Conservation (phyloP, 768 basidiomycete genomes). For the Coprinopsis sp. region DNA sequence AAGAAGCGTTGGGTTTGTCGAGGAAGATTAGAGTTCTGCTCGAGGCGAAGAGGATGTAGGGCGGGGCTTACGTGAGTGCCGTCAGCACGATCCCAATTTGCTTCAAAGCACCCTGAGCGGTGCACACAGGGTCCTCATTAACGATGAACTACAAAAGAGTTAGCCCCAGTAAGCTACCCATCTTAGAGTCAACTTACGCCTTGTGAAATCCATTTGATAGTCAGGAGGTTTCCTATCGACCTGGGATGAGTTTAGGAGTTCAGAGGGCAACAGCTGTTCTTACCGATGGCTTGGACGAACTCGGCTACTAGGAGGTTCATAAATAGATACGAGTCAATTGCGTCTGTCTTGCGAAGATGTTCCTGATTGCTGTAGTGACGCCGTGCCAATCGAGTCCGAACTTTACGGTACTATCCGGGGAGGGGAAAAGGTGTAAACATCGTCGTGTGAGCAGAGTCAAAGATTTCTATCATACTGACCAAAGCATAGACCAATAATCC, state of each 20-base stretch:
- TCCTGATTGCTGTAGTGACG: background rate
- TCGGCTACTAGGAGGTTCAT: constrained; percentile 39
- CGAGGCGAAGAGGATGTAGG: constrained; percentile 2
- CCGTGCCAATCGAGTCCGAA: background rate
- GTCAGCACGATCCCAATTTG: constrained; percentile 35
- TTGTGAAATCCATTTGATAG: constrained; percentile 28
- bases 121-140: constrained; percentile 28
- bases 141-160: constrained; percentile 17
- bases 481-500: background rate
- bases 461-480: too few species aligned
- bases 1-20: background rate
- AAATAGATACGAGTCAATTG: constrained; percentile 30
- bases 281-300: constrained; percentile 32
- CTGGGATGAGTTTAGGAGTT: background rate
- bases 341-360: constrained; percentile 11
- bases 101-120: constrained; percentile 34
- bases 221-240: constrained; percentile 26
- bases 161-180: too few species aligned
- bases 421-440: too few species aligned
- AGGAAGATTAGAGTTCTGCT: background rate
- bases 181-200: constrained; percentile 17
- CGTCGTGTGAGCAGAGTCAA: too few species aligned
- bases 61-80: constrained; percentile 27
- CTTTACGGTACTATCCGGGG: background rate
- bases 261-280: background rate